Evolutionary conservation across 2,329 filamentous ascomycete species (phyloP).

Genomic region (Clonostachys sp.): DNA sequence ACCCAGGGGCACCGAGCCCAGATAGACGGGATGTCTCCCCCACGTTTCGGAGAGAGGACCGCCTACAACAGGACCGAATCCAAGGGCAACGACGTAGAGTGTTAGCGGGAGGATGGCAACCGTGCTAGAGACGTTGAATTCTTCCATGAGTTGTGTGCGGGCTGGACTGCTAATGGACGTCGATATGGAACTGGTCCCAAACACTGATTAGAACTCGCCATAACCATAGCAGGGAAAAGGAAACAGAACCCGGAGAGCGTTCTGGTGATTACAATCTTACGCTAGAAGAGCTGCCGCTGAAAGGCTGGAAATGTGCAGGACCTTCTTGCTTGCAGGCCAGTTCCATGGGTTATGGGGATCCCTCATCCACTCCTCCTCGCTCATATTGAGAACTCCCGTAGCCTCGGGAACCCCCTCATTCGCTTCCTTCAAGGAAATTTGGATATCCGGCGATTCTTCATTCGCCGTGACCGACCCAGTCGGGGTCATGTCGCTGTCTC

Average conservation of each 20-base stretch:
- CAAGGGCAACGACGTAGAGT: conserved; percentile 56
- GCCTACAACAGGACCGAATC: conserved; percentile 53
- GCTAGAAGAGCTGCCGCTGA: conserved; percentile 32
- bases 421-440: no score
- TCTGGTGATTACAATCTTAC: conserved; percentile 18
- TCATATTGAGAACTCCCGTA: no score
- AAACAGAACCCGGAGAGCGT: neutral
- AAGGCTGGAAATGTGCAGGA: conserved; percentile 27
- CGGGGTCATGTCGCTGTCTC: no score
- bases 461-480: no score
- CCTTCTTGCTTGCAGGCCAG: conserved; percentile 38
- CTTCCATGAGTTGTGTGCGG: conserved; percentile 34
- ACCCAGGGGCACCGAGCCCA: conserved; percentile 37
- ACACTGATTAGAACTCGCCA: neutral
- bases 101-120: conserved; percentile 55
- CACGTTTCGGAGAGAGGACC: conserved; percentile 55
- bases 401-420: no score
- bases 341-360: conserved; percentile 45
- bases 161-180: conserved; percentile 50
- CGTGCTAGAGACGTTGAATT: conserved; percentile 51
- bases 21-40: conserved; percentile 50
- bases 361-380: conserved; percentile 18
- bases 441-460: no score
- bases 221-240: conserved; percentile 5
- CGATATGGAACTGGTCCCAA: conserved; percentile 39